phyloP scores from a whole-genome alignment of 345 rosid species.

The Murraya koenigii region DNA sequence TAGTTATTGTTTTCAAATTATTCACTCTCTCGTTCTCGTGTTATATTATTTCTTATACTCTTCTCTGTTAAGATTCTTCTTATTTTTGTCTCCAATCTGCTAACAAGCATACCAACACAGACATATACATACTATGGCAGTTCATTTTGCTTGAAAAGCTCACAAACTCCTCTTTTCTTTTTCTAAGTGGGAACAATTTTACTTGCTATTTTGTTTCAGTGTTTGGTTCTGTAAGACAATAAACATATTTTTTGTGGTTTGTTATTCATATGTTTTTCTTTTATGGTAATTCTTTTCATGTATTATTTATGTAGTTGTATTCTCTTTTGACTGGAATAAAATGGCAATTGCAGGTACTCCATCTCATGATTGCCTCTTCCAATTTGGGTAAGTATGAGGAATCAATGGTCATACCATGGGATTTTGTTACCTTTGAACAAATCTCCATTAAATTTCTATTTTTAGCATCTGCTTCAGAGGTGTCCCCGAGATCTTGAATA shows the following conservation, averaged over 20 bases:
- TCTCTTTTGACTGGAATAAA: neutral
- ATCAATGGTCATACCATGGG: neutral
- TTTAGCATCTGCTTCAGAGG: neutral
- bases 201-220: neutral
- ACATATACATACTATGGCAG: neutral
- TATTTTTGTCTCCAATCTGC: neutral
- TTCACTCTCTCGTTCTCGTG: neutral
- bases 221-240: neutral
- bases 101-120: neutral
- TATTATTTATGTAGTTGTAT: neutral
- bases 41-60: neutral
- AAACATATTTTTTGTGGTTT: neutral
- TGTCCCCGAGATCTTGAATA: neutral
- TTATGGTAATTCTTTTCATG: neutral
- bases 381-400: slow-evolving; percentile 36
- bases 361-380: slow-evolving; percentile 44
- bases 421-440: neutral
- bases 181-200: neutral
- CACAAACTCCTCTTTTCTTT: neutral
- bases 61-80: neutral
- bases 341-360: slow-evolving; percentile 37
- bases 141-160: neutral
- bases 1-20: neutral
- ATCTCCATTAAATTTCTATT: neutral
- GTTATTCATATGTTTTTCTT: neutral